Conservation (phyloP, 257 asterid genomes). For the Salvia miltiorrhiza region DNA sequence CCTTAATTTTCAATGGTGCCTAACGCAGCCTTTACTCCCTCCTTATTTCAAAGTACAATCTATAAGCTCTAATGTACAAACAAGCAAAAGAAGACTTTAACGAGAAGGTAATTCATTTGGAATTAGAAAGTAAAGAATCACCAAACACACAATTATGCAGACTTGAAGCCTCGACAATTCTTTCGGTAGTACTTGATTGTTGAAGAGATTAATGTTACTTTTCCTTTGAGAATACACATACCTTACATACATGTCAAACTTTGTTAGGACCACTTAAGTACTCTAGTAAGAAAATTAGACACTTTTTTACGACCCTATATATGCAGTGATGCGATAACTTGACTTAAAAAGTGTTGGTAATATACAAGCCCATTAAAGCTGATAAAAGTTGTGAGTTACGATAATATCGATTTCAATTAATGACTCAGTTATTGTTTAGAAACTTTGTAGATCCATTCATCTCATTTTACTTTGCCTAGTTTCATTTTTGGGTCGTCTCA, state of each 20-base stretch:
- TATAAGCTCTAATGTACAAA: not conserved
- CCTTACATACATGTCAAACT: constrained; percentile 20
- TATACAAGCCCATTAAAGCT: too few species aligned
- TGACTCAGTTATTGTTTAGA: too few species aligned
- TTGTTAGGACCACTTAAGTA: not conserved
- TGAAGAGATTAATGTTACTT: constrained; percentile 8
- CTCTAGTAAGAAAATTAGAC: not conserved
- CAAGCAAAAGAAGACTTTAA: not conserved
- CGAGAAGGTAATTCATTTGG: not conserved
- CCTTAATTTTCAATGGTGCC: too few species aligned
- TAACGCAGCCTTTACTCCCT: not conserved
- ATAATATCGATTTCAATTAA: too few species aligned
- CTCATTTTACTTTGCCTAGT: too few species aligned
- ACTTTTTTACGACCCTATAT: not conserved
- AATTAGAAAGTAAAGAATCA: constrained; percentile 10
- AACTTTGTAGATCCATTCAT: too few species aligned
- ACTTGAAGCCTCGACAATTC: constrained; percentile 3
- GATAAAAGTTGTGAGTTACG: too few species aligned
- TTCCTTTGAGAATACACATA: not conserved
- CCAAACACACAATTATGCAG: constrained; percentile 7
- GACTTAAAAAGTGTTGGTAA: too few species aligned
- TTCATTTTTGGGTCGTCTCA: too few species aligned
- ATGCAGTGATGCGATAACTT: too few species aligned
- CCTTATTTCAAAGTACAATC: not conserved
- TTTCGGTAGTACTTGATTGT: not conserved